Percentiles rank a stretch among this genome's conserved stretches.
These are phyloP conservation scores for Mycena kentingensis DNA, from an alignment of 768 basidiomycete genomes.

Conservation along the genomic window DNA sequence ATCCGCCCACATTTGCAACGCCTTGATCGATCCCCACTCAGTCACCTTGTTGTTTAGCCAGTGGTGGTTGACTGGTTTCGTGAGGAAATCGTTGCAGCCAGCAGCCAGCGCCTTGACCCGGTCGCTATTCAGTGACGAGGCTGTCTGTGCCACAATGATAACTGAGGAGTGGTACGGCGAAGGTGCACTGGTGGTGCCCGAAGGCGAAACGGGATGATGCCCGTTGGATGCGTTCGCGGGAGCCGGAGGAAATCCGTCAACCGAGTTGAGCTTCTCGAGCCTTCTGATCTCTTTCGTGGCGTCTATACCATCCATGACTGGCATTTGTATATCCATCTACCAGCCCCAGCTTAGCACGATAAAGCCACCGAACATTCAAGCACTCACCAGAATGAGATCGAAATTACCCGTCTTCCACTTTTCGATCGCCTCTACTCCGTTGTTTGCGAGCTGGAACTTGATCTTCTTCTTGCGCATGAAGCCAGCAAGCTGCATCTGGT, in stretches of 20 bases:
- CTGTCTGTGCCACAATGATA: constrained; percentile 98
- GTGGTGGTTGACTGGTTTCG: constrained; percentile 91
- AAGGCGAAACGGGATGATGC: constrained; percentile 29
- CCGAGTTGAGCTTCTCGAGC: constrained; percentile 69
- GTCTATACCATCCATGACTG: constrained; percentile 97
- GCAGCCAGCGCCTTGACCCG: constrained; percentile 96
- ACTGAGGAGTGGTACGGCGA: constrained; percentile 89
- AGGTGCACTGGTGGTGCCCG: constrained; percentile 49
- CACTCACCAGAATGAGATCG: constrained; percentile 89
- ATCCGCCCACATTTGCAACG: constrained; percentile 90
- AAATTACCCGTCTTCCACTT: constrained; percentile 94
- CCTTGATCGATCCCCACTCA: constrained; percentile 99
- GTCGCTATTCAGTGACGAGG: constrained; percentile 92
- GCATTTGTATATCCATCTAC: constrained; percentile 99
- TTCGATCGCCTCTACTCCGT: constrained; percentile 93
- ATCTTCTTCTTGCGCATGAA: constrained; percentile 97
- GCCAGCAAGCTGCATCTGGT: constrained; percentile 95
- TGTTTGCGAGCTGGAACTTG: constrained; percentile 90
- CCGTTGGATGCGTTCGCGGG: constrained; percentile 62
- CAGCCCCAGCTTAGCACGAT: constrained; percentile 19
- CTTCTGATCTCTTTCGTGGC: constrained; percentile 95
- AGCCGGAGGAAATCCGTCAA: constrained; percentile 66
- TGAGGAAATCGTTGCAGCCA: constrained; percentile 98
- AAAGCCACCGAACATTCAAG: neutral
- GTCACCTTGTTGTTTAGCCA: constrained; percentile 99